Evolutionary conservation across 805 yeast species (phyloP).

Genomic region (Saturnispora sanitii): DNA sequence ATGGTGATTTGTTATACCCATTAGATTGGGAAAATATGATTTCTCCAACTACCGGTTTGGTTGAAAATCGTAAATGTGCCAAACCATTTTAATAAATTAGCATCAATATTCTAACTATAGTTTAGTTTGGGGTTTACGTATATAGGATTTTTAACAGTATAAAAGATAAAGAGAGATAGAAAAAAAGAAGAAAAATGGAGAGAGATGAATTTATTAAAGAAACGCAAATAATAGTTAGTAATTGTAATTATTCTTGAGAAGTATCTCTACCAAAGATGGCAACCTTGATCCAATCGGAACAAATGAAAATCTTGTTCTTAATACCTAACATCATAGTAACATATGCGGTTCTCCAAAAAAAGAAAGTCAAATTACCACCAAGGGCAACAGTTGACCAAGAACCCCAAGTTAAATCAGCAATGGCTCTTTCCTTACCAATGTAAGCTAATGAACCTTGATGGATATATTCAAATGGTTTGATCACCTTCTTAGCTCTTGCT

Average conservation of each 20-base stretch:
- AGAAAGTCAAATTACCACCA: constrained; percentile 79
- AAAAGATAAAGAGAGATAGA: not conserved
- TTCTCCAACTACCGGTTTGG: constrained; percentile 59
- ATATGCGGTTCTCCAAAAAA: constrained; percentile 93
- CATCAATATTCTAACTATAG: too few species aligned
- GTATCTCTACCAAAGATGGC: constrained; percentile 88
- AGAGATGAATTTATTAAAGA: not conserved
- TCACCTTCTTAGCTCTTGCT: constrained; percentile 31
- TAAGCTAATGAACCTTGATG: constrained; percentile 93
- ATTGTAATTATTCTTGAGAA: constrained; percentile 51
- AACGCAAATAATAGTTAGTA: too few species aligned
- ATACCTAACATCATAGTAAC: constrained; percentile 85
- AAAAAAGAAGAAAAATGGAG: not conserved
- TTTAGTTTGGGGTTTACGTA: too few species aligned
- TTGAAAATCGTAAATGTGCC: constrained; percentile 84
- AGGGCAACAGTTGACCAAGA: constrained; percentile 71
- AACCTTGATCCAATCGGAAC: constrained; percentile 83
- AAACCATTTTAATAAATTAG: constrained; percentile 48
- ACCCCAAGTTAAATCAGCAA: constrained; percentile 79
- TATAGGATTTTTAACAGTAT: not conserved
- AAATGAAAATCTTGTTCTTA: constrained; percentile 78
- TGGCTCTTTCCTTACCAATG: constrained; percentile 88
- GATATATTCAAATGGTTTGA: constrained; percentile 60
- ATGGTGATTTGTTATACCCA: constrained; percentile 66
- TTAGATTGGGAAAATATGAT: constrained; percentile 95